Evolutionary conservation across 2,329 filamentous ascomycete genomes (phyloP), one percentile per base, ranked within the genome.

Genomic region (Chalaropsis thielavioides): DNA sequence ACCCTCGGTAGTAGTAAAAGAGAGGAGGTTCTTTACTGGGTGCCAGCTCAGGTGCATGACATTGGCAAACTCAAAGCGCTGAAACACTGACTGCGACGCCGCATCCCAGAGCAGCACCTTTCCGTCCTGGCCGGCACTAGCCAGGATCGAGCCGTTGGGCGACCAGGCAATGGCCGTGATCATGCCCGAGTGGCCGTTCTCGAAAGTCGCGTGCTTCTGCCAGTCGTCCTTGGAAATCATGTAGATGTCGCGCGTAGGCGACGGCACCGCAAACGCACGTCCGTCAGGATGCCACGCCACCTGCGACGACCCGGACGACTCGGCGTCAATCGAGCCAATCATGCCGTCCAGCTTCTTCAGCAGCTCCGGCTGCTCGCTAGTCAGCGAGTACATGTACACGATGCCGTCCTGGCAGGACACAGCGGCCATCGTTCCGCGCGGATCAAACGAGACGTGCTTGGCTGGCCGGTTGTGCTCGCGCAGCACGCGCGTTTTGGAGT

Each of bases 251-350:
- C 87, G 83, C 24, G 88, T 90, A 0, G 88, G 83, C 22, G 92
- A 96, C 0, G 90, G 85, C 22, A 89, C 86, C 1, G 90, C 92
- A 74, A 99, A 95, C 2, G 92, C 90, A 69, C 90, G 84, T 22
- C 94, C 92, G 72, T 97, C 92, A 0, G 95, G 95, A 75, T 97
- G 94, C 94, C 94, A 99, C 0, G 85, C 83, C 5, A 87, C 85
- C 71, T 82, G 82, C 3, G 90, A 87, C 68, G 86, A 91, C 35
- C 69, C 71, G 1, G 61, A 13, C 13, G 63, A 59, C 1, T 86
- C 82, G 56, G 94, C 90, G 66, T 96, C 92, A 2, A 92, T 74
- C 19, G 82, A 82, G 68, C 85, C 87, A 69, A 97, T 94, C 69
- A 96, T 78, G 0, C 91, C 92, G 70, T 96, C 91, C 8, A 99